phyloP scores from a whole-genome alignment of 2,329 filamentous ascomycete species.

The Talaromyces sp. region DNA sequence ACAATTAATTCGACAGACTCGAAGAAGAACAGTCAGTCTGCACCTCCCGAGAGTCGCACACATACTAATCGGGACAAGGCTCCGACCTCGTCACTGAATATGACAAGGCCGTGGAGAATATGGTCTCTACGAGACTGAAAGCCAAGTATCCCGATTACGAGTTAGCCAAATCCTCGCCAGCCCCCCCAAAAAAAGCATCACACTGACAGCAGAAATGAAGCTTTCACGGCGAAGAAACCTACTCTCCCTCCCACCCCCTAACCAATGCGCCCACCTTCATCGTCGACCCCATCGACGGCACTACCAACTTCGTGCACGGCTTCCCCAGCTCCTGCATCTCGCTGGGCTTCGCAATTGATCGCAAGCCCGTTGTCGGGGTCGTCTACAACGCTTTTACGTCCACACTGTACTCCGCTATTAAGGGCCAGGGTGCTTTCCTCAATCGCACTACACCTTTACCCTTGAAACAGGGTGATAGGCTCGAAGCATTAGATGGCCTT shows the following conservation, averaged over 20 bases:
- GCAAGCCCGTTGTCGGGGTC: conserved; percentile 54
- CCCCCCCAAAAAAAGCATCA: not conserved
- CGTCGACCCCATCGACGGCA: conserved; percentile 63
- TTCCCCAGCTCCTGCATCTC: conserved; percentile 59
- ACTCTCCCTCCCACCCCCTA: conserved; percentile 52
- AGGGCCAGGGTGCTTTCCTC: conserved; percentile 53
- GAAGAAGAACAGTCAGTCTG: conserved; percentile 45
- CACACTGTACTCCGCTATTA: conserved; percentile 54
- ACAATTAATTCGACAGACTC: conserved; percentile 36
- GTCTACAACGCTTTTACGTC: conserved; percentile 60
- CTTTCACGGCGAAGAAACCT: conserved; percentile 60
- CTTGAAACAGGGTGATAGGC: conserved; percentile 36
- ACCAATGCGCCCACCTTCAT: conserved; percentile 57
- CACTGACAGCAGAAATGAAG: conserved; percentile 21
- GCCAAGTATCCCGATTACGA: conserved; percentile 53
- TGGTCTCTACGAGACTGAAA: conserved; percentile 52
- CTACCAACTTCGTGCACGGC: conserved; percentile 62
- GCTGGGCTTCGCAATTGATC: conserved; percentile 53
- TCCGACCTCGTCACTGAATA: conserved; percentile 63
- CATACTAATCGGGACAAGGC: conserved; percentile 32
- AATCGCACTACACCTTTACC: conserved; percentile 43
- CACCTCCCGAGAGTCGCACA: not conserved
- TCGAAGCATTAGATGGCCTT: conserved; percentile 45
- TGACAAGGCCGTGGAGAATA: conserved; percentile 58
- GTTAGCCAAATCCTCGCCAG: conserved; percentile 32